These are phyloP conservation scores for Xylaria curta DNA, from an alignment of 495 filamentous ascomycete genomes.

Conservation along the genomic window DNA sequence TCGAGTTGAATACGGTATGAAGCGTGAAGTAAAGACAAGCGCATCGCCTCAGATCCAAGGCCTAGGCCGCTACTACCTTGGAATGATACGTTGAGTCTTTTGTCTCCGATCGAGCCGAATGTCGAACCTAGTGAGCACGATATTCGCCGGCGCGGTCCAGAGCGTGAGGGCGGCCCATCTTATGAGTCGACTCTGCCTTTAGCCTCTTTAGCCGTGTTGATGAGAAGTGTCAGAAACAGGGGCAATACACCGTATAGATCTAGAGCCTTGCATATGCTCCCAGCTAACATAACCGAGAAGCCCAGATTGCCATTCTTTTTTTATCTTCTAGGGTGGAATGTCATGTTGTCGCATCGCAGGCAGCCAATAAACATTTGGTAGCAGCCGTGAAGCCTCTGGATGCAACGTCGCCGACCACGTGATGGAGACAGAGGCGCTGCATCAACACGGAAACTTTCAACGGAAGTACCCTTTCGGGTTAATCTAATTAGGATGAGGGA, in stretches of 20 bases:
- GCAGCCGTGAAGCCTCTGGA: not conserved
- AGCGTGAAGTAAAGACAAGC: constrained; percentile 4
- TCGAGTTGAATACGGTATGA: not conserved
- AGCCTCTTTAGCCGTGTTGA: constrained; percentile 43
- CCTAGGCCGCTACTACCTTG: constrained; percentile 23
- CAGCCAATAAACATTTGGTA: not conserved
- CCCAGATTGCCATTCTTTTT: constrained; percentile 24
- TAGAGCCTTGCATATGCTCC: constrained; percentile 21
- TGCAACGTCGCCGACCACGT: constrained; percentile 14
- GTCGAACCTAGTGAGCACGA: not conserved
- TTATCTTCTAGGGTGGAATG: constrained; percentile 17
- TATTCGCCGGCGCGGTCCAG: constrained; percentile 22
- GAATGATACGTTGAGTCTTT: constrained; percentile 17
- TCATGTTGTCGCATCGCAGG: constrained; percentile 19
- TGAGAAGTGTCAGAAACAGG: constrained; percentile 28
- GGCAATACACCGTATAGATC: constrained; percentile 29
- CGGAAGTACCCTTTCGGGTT: constrained; percentile 19
- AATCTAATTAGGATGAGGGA: constrained; percentile 11
- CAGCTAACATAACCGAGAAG: constrained; percentile 13
- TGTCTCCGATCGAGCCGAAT: constrained; percentile 18
- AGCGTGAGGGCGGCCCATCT: constrained; percentile 23
- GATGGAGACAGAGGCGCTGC: constrained; percentile 6
- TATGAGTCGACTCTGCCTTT: constrained; percentile 31
- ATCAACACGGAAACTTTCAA: constrained; percentile 1
- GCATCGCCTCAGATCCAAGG: constrained; percentile 7